Evolutionary conservation across 179 eudicot genomes (phyloP).

Genomic region (Silene vulgaris): DNA sequence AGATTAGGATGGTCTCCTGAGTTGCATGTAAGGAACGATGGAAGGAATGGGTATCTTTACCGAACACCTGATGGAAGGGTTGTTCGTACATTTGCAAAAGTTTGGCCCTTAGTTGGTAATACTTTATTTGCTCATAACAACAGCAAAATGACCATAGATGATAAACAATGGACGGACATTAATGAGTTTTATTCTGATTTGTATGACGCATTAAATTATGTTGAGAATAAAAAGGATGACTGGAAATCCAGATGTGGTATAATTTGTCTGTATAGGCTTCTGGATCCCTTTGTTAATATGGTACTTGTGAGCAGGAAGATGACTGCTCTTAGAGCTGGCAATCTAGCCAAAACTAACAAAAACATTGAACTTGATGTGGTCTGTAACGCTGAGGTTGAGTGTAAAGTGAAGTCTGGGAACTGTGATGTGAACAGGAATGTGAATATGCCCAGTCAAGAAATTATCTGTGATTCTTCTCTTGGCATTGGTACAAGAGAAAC

Average conservation of each 20-base stretch:
- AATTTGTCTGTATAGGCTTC: slow-evolving; percentile 59
- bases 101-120: slow-evolving; percentile 71
- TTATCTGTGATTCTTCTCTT: slow-evolving; percentile 29
- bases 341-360: slow-evolving; percentile 46
- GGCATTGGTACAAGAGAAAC: slow-evolving; percentile 26
- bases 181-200: slow-evolving; percentile 61
- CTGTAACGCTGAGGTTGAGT: slow-evolving; percentile 21
- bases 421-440: slow-evolving; percentile 25
- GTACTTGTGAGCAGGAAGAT: slow-evolving; percentile 67
- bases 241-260: slow-evolving; percentile 41
- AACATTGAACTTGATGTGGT: slow-evolving; percentile 31
- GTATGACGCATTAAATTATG: slow-evolving; percentile 39
- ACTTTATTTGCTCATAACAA: slow-evolving; percentile 41
- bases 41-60: slow-evolving; percentile 51
- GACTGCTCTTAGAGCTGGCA: slow-evolving; percentile 55
- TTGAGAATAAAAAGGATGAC: slow-evolving; percentile 45
- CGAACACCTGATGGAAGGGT: slow-evolving; percentile 64
- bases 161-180: slow-evolving; percentile 51
- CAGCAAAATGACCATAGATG: slow-evolving; percentile 31
- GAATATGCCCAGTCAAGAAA: slow-evolving; percentile 17
- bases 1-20: slow-evolving; percentile 77
- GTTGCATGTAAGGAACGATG: slow-evolving; percentile 53
- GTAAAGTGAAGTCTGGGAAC: slow-evolving; percentile 23
- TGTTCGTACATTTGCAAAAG: slow-evolving; percentile 64
- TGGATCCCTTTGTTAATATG: slow-evolving; percentile 79